Base-by-base conservation (phyloP, 176 grass and related monocot species). In the Puccinellia tenuiflora region DNA sequence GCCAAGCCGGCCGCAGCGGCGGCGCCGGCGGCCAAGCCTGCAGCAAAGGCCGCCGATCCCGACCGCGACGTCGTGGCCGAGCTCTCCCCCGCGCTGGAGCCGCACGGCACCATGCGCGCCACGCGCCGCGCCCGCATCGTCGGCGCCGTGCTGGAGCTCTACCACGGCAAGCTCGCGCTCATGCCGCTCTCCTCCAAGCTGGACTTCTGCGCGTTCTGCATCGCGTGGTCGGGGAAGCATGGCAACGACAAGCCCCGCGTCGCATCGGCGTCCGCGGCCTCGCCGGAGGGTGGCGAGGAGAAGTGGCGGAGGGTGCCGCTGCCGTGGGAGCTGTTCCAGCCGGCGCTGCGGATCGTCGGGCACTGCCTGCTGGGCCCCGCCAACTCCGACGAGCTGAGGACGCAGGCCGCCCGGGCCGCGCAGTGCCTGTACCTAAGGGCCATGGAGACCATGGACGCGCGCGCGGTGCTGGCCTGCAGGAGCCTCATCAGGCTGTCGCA, bases 251-350 rank as follows among this genome's bases (percentile, higher is more conserved):
- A 85, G 42, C 7, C 60, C 5, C 39, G 64, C 13, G 12, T 51
- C 5, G 24, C 64, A 12, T 3, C 51, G 7, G 18, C 45, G 35
- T 2, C 24, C 13, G 12, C 21, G 1, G 13, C 1, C 0, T 63
- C 60, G 24, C 5, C 3, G 30, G 30, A 57, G n/a, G 72, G 18
- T 7, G 12, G 16, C 2, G 48, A 59, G 33, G 81, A 81, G 64
- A 92, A 79, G 74, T 78, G 78, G 73, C 6, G 60, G 50, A 68
- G 52, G 78, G 82, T 99, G 79, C 91, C 93, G 9, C 48, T 99
- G 70, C 90, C 91, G 6, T 96, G 93, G 91, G 96, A 99, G 80
- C 80, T 99, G 39, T 95, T 95, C 39, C 89, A 92, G 73, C 91
- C 96, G 21, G 48, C 67, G 26, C 6, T 96, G 55, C 87, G 83